Evolutionary conservation across 768 basidiomycete species (phyloP), one percentile per base, ranked within the genome.

Genomic region (Trametes gibbosa): DNA sequence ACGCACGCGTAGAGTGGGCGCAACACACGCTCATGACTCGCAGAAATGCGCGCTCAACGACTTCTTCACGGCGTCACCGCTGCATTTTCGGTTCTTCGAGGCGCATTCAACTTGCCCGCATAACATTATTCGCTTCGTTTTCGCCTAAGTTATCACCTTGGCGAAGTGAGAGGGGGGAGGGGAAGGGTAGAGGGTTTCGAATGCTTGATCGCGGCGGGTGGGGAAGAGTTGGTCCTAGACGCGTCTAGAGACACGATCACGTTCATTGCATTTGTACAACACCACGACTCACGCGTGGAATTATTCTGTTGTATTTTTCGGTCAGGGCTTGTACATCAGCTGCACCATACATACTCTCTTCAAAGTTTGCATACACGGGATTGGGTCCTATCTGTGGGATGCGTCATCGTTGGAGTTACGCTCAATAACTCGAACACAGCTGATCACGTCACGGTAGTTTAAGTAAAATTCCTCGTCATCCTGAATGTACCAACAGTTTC

Each of bases 121-220:
- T 35, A 35, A 35, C 49, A n/a, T 50, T 50, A 40, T 40, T 51
- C 39, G 21, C 40, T 40, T 32, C 40, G 51, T 10, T 53, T 53
- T 23, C 40, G n/a, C 40, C 39, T 53, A 53, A 53, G 25, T 53
- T 53, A 53, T 53, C 41, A 25, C 24, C 40, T 53, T 53, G 24
- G 40, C 51, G 40, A 42, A 42, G 50, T 41, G 24, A 37, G 35
- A 17, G 37, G 16, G 21, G 37, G 50, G 39, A 39, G 50, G 17
- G 24, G 50, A 7, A 24, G 37, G 21, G 23, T 7, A 17, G 16
- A 49, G 48, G 32, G 29, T 17, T 17, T 29, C 7, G 8, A 10
- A 25, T 34, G 9, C 14, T 35, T 25, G 24, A 32, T 16, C 27
- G 12, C n/a, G 14, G 34, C 6, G 34, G 42, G 23, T 17, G 42